Base-by-base conservation (phyloP, 2,329 filamentous ascomycete species). In the Bipolaris bicolor region DNA sequence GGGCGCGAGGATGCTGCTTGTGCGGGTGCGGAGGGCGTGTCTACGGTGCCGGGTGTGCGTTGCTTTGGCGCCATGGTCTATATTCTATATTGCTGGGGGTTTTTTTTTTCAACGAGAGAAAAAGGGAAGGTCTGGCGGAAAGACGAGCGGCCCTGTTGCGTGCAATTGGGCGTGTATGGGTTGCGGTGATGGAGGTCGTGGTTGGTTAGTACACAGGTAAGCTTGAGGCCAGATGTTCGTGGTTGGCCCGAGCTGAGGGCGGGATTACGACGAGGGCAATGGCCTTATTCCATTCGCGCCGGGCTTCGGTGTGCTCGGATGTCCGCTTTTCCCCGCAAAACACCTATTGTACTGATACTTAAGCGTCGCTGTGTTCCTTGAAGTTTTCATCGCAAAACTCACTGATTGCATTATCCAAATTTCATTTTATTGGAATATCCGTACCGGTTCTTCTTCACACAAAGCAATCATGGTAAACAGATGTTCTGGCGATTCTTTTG, bases 1-100 rank as follows among this genome's bases (percentile, higher is more conserved):
- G 73, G 58, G 29, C 65, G 54, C 34, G 64, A 57, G 5, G 55
- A 22, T 20, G 57, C 43, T 31, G 67, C 29, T 31, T 31, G 49
- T 49, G 59, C 58, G 41, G 65, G 55, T 20, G 72, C 34, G 61
- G 59, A 52, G 22, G 60, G 53, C 45, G 64, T 37, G 41, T 31
- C 31, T 29, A 49, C 49, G 44, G 52, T 46, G 48, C 63, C 47
- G 48, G 64, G 51, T 18, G 63, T 58, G 63, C 72, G 71, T 51
- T 66, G 55, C 65, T 76, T 77, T 44, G 74, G 73, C 18, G 74
- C 49, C 73, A 75, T 75, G 43, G 39, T 31, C 29, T 31, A 31
- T 31, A 9, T 31, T 31, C 65, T 18, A 58, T 36, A 20, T 33
- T 55, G 26, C 24, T 55, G 36, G n/a, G n/a, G n/a, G n/a, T n/a